These are phyloP conservation scores for Penicillium sp. DNA, from an alignment of 2,329 filamentous ascomycete genomes.

Conservation along the genomic window DNA sequence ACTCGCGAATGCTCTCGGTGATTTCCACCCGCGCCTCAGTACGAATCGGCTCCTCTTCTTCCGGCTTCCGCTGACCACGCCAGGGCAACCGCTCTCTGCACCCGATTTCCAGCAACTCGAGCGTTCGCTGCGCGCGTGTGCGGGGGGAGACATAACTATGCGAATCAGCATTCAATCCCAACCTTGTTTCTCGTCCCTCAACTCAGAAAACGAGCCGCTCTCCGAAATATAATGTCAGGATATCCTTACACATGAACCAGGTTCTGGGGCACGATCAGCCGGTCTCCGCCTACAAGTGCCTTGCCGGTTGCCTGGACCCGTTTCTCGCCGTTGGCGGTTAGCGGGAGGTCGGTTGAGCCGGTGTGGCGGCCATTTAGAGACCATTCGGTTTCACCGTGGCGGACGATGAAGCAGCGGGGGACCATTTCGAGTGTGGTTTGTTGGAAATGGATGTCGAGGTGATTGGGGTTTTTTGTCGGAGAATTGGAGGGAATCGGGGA, in stretches of 20 bases:
- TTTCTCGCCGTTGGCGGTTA: conserved; percentile 75
- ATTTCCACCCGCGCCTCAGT: conserved; percentile 60
- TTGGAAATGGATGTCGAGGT: neutral
- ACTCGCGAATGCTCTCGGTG: conserved; percentile 69
- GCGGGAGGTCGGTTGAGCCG: conserved; percentile 74
- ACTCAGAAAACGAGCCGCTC: too few species aligned
- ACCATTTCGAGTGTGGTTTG: conserved; percentile 40
- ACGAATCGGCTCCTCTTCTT: conserved; percentile 37
- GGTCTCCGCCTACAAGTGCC: conserved; percentile 75
- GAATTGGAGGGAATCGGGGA: too few species aligned
- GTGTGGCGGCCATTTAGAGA: conserved; percentile 82
- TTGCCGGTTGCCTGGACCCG: conserved; percentile 69
- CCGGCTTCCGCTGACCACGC: conserved; percentile 38
- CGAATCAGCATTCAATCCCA: too few species aligned
- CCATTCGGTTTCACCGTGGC: conserved; percentile 95
- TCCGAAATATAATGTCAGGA: too few species aligned
- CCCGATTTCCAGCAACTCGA: conserved; percentile 76
- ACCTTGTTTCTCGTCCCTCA: too few species aligned
- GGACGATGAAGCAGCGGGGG: conserved; percentile 72
- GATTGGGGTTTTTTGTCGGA: too few species aligned
- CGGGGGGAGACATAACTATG: conserved; percentile 78
- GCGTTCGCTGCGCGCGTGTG: conserved; percentile 76
- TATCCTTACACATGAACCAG: conserved; percentile 78
- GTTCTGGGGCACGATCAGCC: conserved; percentile 75
- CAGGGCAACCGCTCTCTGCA: conserved; percentile 66